Conservation (phyloP, 2,329 filamentous ascomycete species). For the Amesomyces nigricolor region DNA sequence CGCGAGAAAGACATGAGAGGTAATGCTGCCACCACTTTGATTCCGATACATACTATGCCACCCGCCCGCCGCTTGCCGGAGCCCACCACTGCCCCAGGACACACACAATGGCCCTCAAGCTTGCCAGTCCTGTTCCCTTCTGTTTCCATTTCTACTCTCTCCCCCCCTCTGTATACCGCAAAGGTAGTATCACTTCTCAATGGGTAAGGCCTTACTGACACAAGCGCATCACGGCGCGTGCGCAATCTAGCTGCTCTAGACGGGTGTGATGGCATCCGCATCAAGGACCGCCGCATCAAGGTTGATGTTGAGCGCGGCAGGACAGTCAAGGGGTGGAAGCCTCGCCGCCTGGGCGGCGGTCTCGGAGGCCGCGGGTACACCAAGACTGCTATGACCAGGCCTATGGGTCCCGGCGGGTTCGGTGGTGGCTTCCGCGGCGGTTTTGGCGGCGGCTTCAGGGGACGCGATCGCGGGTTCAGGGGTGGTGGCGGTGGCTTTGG, state of each 20-base stretch:
- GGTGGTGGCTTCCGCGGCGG: conserved; percentile 53
- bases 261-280: conserved; percentile 76
- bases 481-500: conserved; percentile 40
- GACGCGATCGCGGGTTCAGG: conserved; percentile 41
- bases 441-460: conserved; percentile 47
- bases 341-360: conserved; percentile 83
- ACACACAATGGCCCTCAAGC: conserved; percentile 47
- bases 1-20: conserved; percentile 99
- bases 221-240: conserved; percentile 53
- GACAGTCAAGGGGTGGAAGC: conserved; percentile 90
- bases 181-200: conserved; percentile 31
- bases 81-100: conserved; percentile 32
- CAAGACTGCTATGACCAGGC: conserved; percentile 67
- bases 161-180: conserved; percentile 10
- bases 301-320: conserved; percentile 95
- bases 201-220: conserved; percentile 65
- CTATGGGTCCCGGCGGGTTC: conserved; percentile 55
- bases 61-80: conserved; percentile 12
- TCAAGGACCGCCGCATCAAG: conserved; percentile 86
- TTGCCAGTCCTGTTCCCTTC: conserved; percentile 42
- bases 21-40: conserved; percentile 54
- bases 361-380: conserved; percentile 91
- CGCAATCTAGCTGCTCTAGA: conserved; percentile 80
- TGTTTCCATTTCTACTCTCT: conserved; percentile 16
- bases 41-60: conserved; percentile 24